These are phyloP conservation scores for Sclerotinia spermophila DNA, from an alignment of 2,329 filamentous ascomycete genomes.

Conservation along the genomic window DNA sequence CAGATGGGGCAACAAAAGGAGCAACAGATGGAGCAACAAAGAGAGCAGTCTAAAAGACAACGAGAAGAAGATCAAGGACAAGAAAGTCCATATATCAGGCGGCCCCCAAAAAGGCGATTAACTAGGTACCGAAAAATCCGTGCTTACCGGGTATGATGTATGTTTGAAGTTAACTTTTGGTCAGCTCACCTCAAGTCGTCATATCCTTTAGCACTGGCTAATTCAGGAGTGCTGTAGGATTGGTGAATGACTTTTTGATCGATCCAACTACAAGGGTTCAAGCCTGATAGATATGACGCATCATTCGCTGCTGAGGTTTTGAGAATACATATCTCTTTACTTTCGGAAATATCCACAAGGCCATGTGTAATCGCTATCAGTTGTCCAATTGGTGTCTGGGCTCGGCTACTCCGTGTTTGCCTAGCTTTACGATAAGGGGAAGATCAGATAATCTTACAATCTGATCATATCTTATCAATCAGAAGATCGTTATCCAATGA, in stretches of 20 bases:
- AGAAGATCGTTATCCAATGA: not conserved
- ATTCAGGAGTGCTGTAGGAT: not conserved
- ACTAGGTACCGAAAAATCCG: conserved; percentile 1
- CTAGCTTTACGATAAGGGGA: not conserved
- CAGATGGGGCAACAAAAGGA: not conserved
- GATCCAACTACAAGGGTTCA: not conserved
- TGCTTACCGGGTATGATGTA: conserved; percentile 5
- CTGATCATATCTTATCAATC: conserved; percentile 14
- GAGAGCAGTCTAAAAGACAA: not conserved
- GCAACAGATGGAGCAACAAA: not conserved
- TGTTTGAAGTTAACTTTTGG: not conserved
- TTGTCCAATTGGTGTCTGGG: not conserved
- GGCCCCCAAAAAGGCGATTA: not conserved
- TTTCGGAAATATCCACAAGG: not conserved
- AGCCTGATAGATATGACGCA: not conserved
- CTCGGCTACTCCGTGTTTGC: not conserved
- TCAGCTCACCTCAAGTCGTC: not conserved
- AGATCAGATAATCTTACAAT: not conserved
- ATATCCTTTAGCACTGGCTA: not conserved
- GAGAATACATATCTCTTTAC: not conserved
- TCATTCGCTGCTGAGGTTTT: not conserved
- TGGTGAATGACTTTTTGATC: not conserved
- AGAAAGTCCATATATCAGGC: not conserved
- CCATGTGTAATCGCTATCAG: too few relatives aligned
- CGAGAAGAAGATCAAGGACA: not conserved